phyloP scores from a whole-genome alignment of 2,329 filamentous ascomycete species.

The Calonectria hongkongensis region DNA sequence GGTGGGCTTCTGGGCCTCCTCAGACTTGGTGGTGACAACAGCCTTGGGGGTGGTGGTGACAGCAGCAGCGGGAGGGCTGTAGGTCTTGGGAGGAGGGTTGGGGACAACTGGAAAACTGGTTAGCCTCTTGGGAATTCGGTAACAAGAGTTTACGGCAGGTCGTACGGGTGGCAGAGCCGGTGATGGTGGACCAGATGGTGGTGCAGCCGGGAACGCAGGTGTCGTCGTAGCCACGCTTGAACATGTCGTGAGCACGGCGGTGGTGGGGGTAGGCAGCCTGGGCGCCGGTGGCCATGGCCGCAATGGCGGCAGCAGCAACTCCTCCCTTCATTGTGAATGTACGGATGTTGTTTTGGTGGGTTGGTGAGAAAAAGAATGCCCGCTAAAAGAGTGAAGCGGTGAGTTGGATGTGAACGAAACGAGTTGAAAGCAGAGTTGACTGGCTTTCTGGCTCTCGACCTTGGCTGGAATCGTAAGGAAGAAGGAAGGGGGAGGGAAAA shows the following conservation, averaged over 20 bases:
- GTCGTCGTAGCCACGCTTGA: constrained; percentile 68
- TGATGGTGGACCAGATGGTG: constrained; percentile 83
- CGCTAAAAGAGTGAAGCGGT: constrained; percentile 94
- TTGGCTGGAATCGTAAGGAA: constrained; percentile 66
- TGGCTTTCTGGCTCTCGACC: constrained; percentile 71
- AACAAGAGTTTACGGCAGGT: constrained; percentile 42
- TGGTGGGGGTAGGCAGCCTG: constrained; percentile 74
- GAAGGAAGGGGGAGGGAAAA: constrained; percentile 57
- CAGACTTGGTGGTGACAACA: constrained; percentile 51
- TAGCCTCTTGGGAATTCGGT: constrained; percentile 33
- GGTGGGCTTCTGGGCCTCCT: constrained; percentile 34
- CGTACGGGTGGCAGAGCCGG: constrained; percentile 80
- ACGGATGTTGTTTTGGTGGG: constrained; percentile 46
- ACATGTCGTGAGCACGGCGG: constrained; percentile 78
- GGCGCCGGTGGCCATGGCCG: constrained; percentile 74
- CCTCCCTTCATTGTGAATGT: constrained; percentile 82
- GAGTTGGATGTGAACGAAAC: constrained; percentile 65
- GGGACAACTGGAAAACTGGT: constrained; percentile 61
- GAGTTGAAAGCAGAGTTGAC: constrained; percentile 69
- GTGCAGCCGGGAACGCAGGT: constrained; percentile 79
- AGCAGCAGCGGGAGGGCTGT: constrained; percentile 41
- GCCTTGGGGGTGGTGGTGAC: constrained; percentile 42
- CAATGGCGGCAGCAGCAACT: constrained; percentile 79
- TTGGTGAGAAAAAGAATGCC: constrained; percentile 77
- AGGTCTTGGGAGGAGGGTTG: constrained; percentile 57